Base-by-base conservation (phyloP, 1,284 basidiomycete species). In the Heterobasidion annosum region DNA sequence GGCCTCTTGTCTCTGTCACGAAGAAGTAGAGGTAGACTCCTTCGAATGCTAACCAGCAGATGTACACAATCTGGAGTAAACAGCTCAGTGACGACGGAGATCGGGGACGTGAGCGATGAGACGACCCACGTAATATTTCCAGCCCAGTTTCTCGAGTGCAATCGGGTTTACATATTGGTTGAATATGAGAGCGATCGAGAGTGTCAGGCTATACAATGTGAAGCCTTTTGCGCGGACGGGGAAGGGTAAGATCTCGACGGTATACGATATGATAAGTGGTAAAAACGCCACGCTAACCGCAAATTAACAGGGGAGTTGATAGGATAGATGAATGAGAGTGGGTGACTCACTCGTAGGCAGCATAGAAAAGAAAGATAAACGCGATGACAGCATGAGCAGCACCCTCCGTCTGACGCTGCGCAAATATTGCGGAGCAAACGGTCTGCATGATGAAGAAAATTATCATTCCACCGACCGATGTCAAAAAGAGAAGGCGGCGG, bases 121-220 rank as follows among this genome's bases (percentile, higher is more conserved):
- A 34, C 9, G 25, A 42, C 34, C 13, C 51, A 69, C 68, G 64
- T 70, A 70, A 64, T 70, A 67, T 58, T 62, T 65, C 88, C 88
- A 90, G 48, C 65, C 69, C 51, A 88, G 69, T 35, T 67, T 63
- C 6, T 68, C 68, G 50, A 84, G 73, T 8, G 85, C 86, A 61
- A 91, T 77, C 13, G 88, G 88, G 72, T 91, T 91, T 64, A 85
- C 80, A 63, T 88, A 91, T 68, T 90, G 86, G 68, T 90, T 91
- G 73, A 90, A 88, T 58, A 85, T 82, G 58, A 87, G 77, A 0
- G 85, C 78, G 33, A 81, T 54, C 13, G 82, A 83, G 62, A 86
- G 78, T 55, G 76, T 70, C 58, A 88, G 81, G 70, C 78, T 82
- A 72, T 86, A 84, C 50, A 90, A 65, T 59, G 77, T 87, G 71